Conservation (phyloP, 1,284 basidiomycete genomes). For the Vanrija pseudolonga region DNA sequence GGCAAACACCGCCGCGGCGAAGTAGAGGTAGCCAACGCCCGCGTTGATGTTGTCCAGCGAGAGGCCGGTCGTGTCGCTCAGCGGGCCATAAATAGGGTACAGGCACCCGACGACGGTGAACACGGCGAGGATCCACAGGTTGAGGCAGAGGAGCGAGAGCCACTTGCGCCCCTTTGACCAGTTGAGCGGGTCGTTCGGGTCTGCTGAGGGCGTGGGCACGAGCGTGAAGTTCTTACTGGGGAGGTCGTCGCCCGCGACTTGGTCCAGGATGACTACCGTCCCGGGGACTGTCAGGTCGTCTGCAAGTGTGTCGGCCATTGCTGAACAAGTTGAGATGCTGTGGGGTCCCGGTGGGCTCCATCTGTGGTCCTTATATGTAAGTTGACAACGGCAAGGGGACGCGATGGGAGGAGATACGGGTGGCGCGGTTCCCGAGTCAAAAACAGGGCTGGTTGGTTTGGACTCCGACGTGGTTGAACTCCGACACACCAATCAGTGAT, state of each 20-base stretch:
- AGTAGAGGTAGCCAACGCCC: slow-evolving; percentile 27
- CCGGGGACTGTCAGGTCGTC: slow-evolving; percentile 14
- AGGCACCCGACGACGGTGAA: slow-evolving; percentile 16
- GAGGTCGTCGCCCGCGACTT: slow-evolving; percentile 4
- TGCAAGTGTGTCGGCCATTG: no score
- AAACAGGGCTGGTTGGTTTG: no score
- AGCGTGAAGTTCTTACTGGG: slow-evolving; percentile 12
- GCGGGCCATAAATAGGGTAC: background rate
- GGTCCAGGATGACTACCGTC: slow-evolving; percentile 11
- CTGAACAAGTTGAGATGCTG: no score
- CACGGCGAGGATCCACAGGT: slow-evolving; percentile 15
- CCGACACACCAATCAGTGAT: no score
- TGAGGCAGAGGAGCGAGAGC: slow-evolving; percentile 16
- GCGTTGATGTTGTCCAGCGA: slow-evolving; percentile 25
- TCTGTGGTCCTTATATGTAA: no score
- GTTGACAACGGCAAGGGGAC: no score
- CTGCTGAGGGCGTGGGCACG: slow-evolving; percentile 16
- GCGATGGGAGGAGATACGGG: no score
- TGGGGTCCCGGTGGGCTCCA: no score
- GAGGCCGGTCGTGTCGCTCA: slow-evolving; percentile 7
- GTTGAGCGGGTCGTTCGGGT: slow-evolving; percentile 24
- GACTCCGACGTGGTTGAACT: no score
- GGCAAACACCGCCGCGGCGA: slow-evolving; percentile 19
- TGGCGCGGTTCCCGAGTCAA: no score
- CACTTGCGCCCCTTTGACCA: slow-evolving; percentile 21